phyloP scores from a whole-genome alignment of 352 stramenopile species.

The Aphanomyces astaci region DNA sequence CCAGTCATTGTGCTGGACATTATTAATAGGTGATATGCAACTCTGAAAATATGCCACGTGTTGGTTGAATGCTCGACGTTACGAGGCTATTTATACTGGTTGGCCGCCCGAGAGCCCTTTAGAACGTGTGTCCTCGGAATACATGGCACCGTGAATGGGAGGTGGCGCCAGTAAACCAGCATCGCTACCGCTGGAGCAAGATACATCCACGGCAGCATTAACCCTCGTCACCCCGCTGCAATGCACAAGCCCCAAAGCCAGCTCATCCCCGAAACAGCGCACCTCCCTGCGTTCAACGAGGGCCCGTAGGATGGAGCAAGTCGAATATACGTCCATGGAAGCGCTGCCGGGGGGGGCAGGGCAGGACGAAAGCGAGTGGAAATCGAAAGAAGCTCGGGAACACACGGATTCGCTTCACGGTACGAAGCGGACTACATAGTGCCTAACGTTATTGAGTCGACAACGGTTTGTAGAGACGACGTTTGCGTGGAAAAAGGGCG shows the following conservation, averaged over 20 bases:
- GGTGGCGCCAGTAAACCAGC: slow-evolving; percentile 2
- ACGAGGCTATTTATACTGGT: not conserved
- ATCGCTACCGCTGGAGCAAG: not conserved
- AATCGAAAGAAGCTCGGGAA: not conserved
- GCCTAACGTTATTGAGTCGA: too few relatives aligned
- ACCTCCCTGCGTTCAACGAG: not conserved
- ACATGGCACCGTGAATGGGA: not conserved
- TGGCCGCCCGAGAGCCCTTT: too few relatives aligned
- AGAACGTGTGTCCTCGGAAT: not conserved
- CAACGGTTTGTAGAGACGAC: slow-evolving; percentile 14
- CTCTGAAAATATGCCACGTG: too few relatives aligned
- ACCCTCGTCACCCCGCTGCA: not conserved
- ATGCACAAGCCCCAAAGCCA: not conserved
- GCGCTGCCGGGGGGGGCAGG: not conserved
- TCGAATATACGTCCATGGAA: slow-evolving; percentile 6
- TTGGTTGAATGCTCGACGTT: too few relatives aligned
- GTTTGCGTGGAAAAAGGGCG: slow-evolving; percentile 42
- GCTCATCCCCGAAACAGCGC: not conserved
- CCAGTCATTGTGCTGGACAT: too few relatives aligned
- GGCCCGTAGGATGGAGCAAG: not conserved
- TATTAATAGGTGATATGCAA: too few relatives aligned
- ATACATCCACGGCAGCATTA: not conserved
- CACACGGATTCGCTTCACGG: slow-evolving; percentile 17
- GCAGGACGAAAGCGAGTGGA: not conserved
- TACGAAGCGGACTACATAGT: too few relatives aligned